Evolutionary conservation across 306 rosid species (phyloP), one percentile per base, ranked within the genome.

Genomic region (Alnus glutinosa): DNA sequence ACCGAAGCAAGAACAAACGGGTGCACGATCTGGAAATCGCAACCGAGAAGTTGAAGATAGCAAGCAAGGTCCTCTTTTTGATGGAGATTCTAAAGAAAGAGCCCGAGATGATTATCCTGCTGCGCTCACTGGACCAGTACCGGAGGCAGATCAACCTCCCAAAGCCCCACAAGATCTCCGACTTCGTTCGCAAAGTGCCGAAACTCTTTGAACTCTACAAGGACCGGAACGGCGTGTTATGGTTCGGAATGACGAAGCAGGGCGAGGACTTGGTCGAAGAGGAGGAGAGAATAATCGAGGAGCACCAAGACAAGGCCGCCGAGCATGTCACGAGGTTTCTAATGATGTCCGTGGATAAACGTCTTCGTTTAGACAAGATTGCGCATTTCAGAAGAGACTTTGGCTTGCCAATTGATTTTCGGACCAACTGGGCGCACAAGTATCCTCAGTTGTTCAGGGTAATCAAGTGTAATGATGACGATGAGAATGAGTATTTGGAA

Each of bases 41-140:
- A 30, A 91, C 90, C 1, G 98, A 91, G 89, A 89, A 90, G 75
- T 87, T 94, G 94, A 92, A 94, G 84, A 78, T 86, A 66, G 81
- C 84, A 10, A 75, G 82, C 63, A 90, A 88, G 75, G 89, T 87
- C 19, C 55, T 92, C 7, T 88, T 87, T 68, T 58, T 94, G 68
- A 86, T 94, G 80, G 98, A 92, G 55, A 57, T 82, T 36, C 85
- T 91, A 5, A 89, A 86, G 84, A 84, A 89, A 42, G 91, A 95
- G 81, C 97, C 87, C 0, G 97, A 95, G 75, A 88, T 86, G 90
- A 71, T 92, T 5, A 87, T 86, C 42, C 90, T 97, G 1, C 91
- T 95, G 42, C 88, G 95, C 36, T 62, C 75, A 16, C 79, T 95
- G 50, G 85, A 85, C 3, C 89, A 85, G 57, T 85, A 86, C 71